Evolutionary conservation across 176 grass and related monocot species (phyloP).

Genomic region (Cenchrus americanus): DNA sequence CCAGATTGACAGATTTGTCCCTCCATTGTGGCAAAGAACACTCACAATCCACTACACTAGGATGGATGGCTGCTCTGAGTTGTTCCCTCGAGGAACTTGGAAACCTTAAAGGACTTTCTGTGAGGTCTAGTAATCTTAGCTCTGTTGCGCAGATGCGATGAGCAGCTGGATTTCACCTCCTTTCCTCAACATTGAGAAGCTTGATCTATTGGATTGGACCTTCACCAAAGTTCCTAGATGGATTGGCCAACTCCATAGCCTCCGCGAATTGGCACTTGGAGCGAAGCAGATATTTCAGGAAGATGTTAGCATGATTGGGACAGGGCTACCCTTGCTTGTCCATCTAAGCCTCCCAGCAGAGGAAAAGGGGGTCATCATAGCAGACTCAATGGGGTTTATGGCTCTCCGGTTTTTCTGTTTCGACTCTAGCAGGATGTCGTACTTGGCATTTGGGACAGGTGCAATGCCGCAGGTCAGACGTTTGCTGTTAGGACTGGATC

Average conservation of each 20-base stretch:
- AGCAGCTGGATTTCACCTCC: neutral
- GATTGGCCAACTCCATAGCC: neutral
- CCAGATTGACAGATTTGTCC: neutral
- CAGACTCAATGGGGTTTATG: neutral
- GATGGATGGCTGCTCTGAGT: slow-evolving; percentile 2
- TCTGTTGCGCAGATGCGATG: neutral
- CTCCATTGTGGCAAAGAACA: neutral
- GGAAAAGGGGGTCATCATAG: neutral
- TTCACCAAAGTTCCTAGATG: slow-evolving; percentile 4
- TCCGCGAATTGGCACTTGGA: neutral
- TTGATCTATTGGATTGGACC: neutral
- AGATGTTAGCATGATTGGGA: neutral
- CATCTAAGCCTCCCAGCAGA: neutral
- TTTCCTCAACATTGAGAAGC: neutral
- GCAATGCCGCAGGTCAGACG: neutral
- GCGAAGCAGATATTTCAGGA: neutral
- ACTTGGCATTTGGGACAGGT: neutral
- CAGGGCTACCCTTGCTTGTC: neutral
- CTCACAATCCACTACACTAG: neutral
- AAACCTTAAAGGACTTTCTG: neutral
- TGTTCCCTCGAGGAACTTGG: neutral
- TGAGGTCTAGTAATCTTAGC: neutral
- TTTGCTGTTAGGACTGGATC: neutral
- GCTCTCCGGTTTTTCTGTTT: neutral
- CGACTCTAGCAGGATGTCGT: neutral